Evolutionary conservation across 2,329 filamentous ascomycete genomes (phyloP).

Genomic region (Madurella mycetomatis): DNA sequence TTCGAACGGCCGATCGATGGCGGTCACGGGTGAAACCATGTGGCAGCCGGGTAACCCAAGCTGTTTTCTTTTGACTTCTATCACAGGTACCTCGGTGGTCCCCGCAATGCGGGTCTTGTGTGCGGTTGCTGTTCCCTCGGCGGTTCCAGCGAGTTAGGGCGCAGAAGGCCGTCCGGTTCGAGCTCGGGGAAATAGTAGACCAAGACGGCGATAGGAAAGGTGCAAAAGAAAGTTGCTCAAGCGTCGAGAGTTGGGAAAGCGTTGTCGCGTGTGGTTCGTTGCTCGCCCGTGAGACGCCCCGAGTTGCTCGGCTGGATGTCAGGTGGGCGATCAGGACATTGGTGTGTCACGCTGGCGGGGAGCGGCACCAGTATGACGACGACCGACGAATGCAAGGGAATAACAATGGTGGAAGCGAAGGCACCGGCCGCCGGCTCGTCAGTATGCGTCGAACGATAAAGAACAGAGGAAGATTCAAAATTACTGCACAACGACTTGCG

Average conservation of each 20-base stretch:
- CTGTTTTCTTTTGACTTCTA: background rate
- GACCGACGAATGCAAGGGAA: constrained; percentile 11
- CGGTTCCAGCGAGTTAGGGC: background rate
- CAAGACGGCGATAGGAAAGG: background rate
- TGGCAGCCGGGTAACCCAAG: constrained; percentile 2
- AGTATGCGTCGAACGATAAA: constrained; percentile 2
- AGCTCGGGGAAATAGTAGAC: background rate
- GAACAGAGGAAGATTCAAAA: background rate
- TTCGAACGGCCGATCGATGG: constrained; percentile 4
- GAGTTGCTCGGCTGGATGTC: background rate
- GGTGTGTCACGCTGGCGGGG: constrained; percentile 16
- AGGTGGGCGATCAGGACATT: constrained; percentile 12
- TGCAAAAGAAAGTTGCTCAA: background rate
- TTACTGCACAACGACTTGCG: background rate
- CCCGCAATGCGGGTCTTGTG: background rate
- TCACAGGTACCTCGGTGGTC: background rate
- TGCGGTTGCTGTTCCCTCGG: background rate
- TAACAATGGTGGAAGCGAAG: constrained; percentile 2
- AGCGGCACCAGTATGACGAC: constrained; percentile 8
- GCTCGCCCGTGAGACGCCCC: constrained; percentile 1
- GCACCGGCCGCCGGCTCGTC: constrained; percentile 13
- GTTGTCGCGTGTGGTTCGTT: constrained; percentile 8
- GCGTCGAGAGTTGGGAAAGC: background rate
- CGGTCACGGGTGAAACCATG: constrained; percentile 7
- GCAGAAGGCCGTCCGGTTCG: background rate